These are phyloP conservation scores for Annona squamosa DNA, from an alignment of 164 flowering plant species.

Conservation along the genomic window DNA sequence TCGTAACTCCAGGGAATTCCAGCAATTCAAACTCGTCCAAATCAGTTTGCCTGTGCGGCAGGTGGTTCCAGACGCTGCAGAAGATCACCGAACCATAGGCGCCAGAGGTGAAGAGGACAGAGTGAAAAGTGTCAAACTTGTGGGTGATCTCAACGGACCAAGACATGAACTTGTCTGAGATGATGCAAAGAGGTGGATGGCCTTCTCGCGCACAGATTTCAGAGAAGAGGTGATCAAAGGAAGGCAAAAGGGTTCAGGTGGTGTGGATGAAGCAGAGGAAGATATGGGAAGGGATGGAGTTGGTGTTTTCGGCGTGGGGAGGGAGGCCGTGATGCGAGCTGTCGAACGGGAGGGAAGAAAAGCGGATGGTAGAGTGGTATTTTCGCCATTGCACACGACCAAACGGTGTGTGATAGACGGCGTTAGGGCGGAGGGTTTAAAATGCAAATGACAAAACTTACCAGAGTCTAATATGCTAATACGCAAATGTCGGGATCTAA, in stretches of 20 bases:
- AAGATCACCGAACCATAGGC: conserved; percentile 14
- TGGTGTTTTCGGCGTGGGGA: conserved; percentile 11
- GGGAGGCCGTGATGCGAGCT: conserved; percentile 19
- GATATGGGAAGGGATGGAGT: conserved; percentile 8
- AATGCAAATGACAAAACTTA: too few relatives aligned
- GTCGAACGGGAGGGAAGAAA: conserved; percentile 17
- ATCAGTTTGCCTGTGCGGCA: conserved; percentile 14
- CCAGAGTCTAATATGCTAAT: too few relatives aligned
- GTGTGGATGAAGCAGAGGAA: conserved; percentile 4
- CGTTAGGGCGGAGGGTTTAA: too few relatives aligned
- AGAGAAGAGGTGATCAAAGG: conserved; percentile 14
- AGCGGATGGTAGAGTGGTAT: conserved; percentile 5
- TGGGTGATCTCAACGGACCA: conserved; percentile 20
- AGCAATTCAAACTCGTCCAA: conserved; percentile 10
- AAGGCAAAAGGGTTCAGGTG: conserved; percentile 7
- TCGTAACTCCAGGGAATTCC: conserved; percentile 6
- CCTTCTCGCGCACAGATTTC: background rate
- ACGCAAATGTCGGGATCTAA: too few relatives aligned
- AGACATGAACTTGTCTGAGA: conserved; percentile 13
- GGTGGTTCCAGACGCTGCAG: conserved; percentile 12
- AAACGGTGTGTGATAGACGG: too few relatives aligned
- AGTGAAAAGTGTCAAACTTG: conserved; percentile 13
- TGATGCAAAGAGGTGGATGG: conserved; percentile 8
- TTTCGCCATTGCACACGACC: too few relatives aligned
- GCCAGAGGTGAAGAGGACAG: conserved; percentile 8